These are phyloP conservation scores for Metarhizium humberi DNA, from an alignment of 2,329 filamentous ascomycete genomes.

Conservation along the genomic window DNA sequence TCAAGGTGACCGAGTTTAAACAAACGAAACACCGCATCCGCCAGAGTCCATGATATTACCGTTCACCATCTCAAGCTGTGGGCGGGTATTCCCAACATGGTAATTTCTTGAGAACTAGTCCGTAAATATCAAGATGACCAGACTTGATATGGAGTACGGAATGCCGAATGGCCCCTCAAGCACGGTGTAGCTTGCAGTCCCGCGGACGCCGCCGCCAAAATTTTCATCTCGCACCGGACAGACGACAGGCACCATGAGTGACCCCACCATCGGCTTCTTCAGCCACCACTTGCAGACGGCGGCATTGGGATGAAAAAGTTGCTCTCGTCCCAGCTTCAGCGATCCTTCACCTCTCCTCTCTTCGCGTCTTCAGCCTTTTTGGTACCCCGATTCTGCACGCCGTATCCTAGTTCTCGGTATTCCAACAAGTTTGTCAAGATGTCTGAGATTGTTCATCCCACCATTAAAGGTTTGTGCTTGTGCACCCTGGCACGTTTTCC, in stretches of 20 bases:
- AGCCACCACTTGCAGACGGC: constrained; percentile 1
- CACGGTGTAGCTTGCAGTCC: neutral
- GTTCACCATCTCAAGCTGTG: neutral
- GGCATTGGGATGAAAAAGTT: constrained; percentile 3
- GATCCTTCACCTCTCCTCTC: neutral
- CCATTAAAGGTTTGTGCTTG: constrained; percentile 51
- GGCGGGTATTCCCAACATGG: neutral
- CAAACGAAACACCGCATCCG: no score
- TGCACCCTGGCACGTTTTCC: constrained; percentile 5
- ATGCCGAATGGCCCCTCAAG: neutral
- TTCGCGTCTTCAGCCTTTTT: neutral
- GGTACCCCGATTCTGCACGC: constrained; percentile 3
- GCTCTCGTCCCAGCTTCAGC: neutral
- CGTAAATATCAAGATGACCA: neutral
- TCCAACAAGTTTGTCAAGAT: constrained; percentile 33
- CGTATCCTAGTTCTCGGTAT: constrained; percentile 6
- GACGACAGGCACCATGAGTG: neutral
- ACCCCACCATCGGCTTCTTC: constrained; percentile 2
- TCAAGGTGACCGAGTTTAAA: no score
- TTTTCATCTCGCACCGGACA: neutral
- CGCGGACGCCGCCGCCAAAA: constrained; percentile 4
- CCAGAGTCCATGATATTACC: no score
- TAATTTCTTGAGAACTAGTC: neutral
- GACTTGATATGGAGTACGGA: neutral
- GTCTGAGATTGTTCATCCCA: constrained; percentile 61